phyloP scores from a whole-genome alignment of 768 basidiomycete genomes.

The Podaxis rugospora region DNA sequence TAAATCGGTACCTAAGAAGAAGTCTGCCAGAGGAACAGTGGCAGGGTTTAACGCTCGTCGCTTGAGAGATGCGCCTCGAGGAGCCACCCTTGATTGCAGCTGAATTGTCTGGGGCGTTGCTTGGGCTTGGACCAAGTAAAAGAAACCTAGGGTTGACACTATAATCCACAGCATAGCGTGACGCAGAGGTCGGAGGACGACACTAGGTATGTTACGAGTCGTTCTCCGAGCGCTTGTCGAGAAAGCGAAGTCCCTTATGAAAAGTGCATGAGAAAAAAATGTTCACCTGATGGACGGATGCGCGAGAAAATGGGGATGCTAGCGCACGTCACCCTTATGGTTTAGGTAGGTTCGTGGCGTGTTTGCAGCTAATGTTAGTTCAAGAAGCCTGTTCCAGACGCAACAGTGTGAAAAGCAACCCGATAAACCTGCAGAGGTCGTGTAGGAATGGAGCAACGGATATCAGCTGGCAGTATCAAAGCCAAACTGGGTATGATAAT shows the following conservation, averaged over 20 bases:
- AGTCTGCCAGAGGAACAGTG: conserved; percentile 44
- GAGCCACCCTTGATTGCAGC: conserved; percentile 22
- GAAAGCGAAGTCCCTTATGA: background rate
- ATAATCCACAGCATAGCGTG: background rate
- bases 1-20: conserved; percentile 54
- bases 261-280: conserved; percentile 1
- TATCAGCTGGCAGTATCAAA: background rate
- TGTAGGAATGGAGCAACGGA: background rate
- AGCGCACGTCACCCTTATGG: background rate
- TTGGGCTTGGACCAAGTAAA: conserved; percentile 6
- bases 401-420: background rate
- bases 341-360: background rate
- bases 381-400: background rate
- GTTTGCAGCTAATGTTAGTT: background rate
- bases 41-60: conserved; percentile 33
- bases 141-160: background rate
- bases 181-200: background rate
- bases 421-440: background rate
- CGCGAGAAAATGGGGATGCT: background rate
- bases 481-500: background rate
- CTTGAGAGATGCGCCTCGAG: conserved; percentile 19
- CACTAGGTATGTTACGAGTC: background rate
- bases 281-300: background rate
- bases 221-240: background rate
- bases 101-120: conserved; percentile 27